Evolutionary conservation across 1,284 basidiomycete genomes (phyloP).

Genomic region (Ceratobasidium sp.): DNA sequence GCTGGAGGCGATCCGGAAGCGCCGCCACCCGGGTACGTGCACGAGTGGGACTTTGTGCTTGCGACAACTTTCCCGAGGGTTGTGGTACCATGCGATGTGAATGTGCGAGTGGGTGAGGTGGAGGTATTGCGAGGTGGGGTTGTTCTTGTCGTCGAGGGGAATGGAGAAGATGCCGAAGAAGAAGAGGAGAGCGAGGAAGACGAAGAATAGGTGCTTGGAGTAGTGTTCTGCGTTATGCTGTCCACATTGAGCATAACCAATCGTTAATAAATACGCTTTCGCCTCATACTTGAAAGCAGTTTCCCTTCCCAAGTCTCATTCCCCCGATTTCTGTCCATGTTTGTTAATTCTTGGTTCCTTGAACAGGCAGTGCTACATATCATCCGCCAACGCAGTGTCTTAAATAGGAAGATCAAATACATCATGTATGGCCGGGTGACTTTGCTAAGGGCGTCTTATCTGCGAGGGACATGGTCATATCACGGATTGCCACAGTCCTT

Average conservation of each 20-base stretch:
- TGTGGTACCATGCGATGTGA: slow-evolving; percentile 68
- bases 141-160: slow-evolving; percentile 77
- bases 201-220: slow-evolving; percentile 20
- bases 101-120: slow-evolving; percentile 64
- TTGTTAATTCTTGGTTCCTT: too few species aligned
- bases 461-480: too few species aligned
- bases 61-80: slow-evolving; percentile 76
- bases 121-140: slow-evolving; percentile 70
- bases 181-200: slow-evolving; percentile 51
- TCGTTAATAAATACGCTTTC: too few species aligned
- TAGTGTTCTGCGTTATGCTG: neutral
- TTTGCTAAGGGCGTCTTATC: too few species aligned
- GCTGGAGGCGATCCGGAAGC: slow-evolving; percentile 61
- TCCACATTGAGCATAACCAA: neutral
- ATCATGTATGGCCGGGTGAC: too few species aligned
- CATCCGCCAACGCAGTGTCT: too few species aligned
- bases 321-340: too few species aligned
- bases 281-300: too few species aligned
- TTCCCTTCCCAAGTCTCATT: too few species aligned
- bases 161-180: slow-evolving; percentile 50
- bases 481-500: too few species aligned
- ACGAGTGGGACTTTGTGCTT: slow-evolving; percentile 80
- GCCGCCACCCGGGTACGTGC: slow-evolving; percentile 58
- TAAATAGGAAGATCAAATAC: too few species aligned
- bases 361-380: too few species aligned